phyloP scores from a whole-genome alignment of 345 rosid genomes.

The Arabidopsis thaliana region TAIR10.1 NC_003070.9:6414001-6414500 shows the following conservation, averaged over 20 bases:
- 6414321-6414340: slow-evolving; percentile 15
- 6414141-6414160: slow-evolving; percentile 62
- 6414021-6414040: slow-evolving; percentile 46
- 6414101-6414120: slow-evolving; percentile 54
- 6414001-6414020: slow-evolving; percentile 47
- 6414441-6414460: too few relatives aligned
- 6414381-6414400: too few relatives aligned
- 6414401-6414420: too few relatives aligned
- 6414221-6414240: slow-evolving; percentile 49
- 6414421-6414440: too few relatives aligned
- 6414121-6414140: slow-evolving; percentile 60
- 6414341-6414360: neutral
- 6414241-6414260: slow-evolving; percentile 54
- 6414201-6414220: slow-evolving; percentile 62
- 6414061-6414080: slow-evolving; percentile 65
- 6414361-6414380: neutral
- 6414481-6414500: too few relatives aligned
- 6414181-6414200: slow-evolving; percentile 80
- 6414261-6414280: slow-evolving; percentile 41
- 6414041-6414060: slow-evolving; percentile 58
- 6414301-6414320: slow-evolving; percentile 1
- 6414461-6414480: too few relatives aligned
- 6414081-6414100: slow-evolving; percentile 67
- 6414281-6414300: neutral
- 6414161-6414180: slow-evolving; percentile 79